Conservation (phyloP, 2,329 filamentous ascomycete genomes). For the Gyromitra esculenta region DNA sequence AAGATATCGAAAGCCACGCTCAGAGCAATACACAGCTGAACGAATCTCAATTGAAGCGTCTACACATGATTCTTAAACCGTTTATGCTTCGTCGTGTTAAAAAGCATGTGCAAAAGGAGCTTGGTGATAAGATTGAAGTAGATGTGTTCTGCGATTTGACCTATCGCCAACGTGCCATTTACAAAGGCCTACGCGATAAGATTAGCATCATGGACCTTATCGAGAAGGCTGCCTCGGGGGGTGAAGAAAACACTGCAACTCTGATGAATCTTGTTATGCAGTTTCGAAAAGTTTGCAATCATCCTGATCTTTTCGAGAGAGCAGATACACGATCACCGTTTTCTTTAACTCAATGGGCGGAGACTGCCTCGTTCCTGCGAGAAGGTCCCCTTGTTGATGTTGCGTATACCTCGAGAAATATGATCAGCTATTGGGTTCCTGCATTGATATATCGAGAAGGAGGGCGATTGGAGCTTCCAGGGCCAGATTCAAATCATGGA, state of each 20-base stretch:
- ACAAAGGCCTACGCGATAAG: conserved; percentile 90
- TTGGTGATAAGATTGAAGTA: conserved; percentile 97
- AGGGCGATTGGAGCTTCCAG: conserved; percentile 78
- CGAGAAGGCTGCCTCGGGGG: conserved; percentile 92
- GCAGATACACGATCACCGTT: conserved; percentile 90
- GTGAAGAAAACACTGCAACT: conserved; percentile 93
- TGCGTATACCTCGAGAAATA: conserved; percentile 84
- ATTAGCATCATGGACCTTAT: conserved; percentile 99
- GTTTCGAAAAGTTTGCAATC: conserved; percentile 99
- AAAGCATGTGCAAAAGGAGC: conserved; percentile 98
- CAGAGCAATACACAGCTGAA: conserved; percentile 99
- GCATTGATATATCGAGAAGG: conserved; percentile 82
- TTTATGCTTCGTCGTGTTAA: conserved; percentile 99
- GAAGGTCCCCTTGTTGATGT: conserved; percentile 83
- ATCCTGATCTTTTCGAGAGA: conserved; percentile 94
- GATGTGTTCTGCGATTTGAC: conserved; percentile 97
- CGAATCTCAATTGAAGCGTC: conserved; percentile 92
- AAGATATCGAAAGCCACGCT: conserved; percentile 96
- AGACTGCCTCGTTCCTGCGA: conserved; percentile 92
- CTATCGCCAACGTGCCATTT: conserved; percentile 93
- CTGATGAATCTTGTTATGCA: conserved; percentile 99
- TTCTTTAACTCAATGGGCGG: conserved; percentile 85
- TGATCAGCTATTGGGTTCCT: conserved; percentile 86
- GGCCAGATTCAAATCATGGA: conserved; percentile 79
- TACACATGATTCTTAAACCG: conserved; percentile 98